Evolutionary conservation across 441 rosid species (phyloP), one percentile per base, ranked within the genome.

Genomic region (Pelargonium fulgidum): DNA sequence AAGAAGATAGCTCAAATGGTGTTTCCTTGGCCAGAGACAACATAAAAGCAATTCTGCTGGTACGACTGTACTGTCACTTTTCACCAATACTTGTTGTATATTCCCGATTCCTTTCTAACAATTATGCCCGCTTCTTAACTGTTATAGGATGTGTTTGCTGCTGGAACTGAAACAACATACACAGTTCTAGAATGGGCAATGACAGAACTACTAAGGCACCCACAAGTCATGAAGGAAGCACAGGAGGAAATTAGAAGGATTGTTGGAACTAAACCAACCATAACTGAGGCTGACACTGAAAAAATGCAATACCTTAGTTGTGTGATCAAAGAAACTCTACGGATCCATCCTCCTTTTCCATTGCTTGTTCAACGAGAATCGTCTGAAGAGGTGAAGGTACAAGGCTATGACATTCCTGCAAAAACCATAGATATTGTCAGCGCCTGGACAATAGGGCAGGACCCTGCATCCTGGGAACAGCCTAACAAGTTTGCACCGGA

Each of bases 41-140:
- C 77, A 64, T 86, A 1, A 86, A 84, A 67, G 85, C 83, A 62
- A 11, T 82, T 8, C 64, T 80, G 54, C 62, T 84, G 90, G 87
- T 84, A 69, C 65, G 64, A 2, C 2, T 16, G 42, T 5, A 39
- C 29, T 33, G 39, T 33, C 39, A 33, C 7, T 5, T 33, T 33
- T 33, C 39, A 33, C 39, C 39, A 33, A 33, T 33, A 33, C 7
- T 33, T 5, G 39, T 4, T 7, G 4, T 4, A 33, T 33, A 5
- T 33, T 33, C 39, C 7, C 39, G 7, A 33, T 33, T 4, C 7
- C 6, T 4, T 7, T 33, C 39, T 33, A 33, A 33, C 39, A 0
- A 33, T 33, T 5, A 33, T 33, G 39, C 0, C 39, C 7, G 39
- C 39, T 33, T 33, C 5, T 4, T 0, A 11, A 8, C 20, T 41